phyloP scores from a whole-genome alignment of 768 basidiomycete genomes.

The Trametes cinnabarina region DNA sequence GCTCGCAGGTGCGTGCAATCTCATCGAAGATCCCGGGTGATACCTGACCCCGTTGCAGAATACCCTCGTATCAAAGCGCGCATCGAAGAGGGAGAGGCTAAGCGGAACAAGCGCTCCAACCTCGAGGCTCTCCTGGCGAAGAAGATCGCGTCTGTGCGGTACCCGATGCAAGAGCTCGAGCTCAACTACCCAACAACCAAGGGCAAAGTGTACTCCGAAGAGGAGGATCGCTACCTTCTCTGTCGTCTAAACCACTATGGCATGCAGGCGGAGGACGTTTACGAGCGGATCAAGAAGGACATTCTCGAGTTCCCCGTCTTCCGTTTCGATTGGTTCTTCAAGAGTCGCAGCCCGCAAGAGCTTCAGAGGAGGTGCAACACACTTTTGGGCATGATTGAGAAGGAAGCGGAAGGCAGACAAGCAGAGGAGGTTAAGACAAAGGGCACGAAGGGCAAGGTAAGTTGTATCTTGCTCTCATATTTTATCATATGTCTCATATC shows the following conservation, averaged over 20 bases:
- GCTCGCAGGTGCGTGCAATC: slow-evolving; percentile 56
- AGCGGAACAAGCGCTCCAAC: slow-evolving; percentile 82
- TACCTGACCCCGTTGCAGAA: too few relatives aligned
- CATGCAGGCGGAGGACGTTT: slow-evolving; percentile 84
- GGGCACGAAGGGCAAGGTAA: slow-evolving; percentile 54
- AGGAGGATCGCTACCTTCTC: slow-evolving; percentile 94
- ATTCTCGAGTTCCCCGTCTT: slow-evolving; percentile 97
- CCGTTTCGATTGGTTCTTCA: slow-evolving; percentile 98
- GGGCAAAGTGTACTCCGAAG: slow-evolving; percentile 94
- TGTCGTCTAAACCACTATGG: slow-evolving; percentile 89
- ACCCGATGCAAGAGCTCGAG: slow-evolving; percentile 96
- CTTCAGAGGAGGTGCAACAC: slow-evolving; percentile 86
- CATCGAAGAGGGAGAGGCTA: slow-evolving; percentile 85
- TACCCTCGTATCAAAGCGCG: slow-evolving; percentile 78
- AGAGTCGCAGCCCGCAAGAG: slow-evolving; percentile 88
- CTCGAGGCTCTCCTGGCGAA: slow-evolving; percentile 73
- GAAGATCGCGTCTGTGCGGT: slow-evolving; percentile 80
- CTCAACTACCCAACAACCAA: slow-evolving; percentile 94
- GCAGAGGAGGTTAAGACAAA: slow-evolving; percentile 68
- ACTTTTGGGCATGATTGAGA: slow-evolving; percentile 84
- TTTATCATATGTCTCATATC: background rate
- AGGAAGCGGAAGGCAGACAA: slow-evolving; percentile 71
- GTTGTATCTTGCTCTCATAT: slow-evolving; percentile 19
- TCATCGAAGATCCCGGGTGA: background rate
- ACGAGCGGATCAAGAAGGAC: slow-evolving; percentile 94